Evolutionary conservation across 768 basidiomycete species (phyloP).

Genomic region (Mycena rebaudengoi): DNA sequence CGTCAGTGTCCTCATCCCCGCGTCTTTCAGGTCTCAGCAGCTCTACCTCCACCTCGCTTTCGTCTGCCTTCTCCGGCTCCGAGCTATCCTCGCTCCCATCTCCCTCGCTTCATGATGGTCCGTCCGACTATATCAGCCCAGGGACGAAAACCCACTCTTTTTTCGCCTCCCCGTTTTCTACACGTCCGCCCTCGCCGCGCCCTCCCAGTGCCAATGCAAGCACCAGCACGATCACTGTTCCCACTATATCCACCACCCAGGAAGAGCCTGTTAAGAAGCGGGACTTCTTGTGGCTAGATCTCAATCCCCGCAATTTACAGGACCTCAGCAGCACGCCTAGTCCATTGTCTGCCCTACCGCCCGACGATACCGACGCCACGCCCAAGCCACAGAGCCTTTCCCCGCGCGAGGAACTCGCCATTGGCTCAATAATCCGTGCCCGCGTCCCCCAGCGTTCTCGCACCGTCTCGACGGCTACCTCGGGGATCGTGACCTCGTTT

Average conservation of each 20-base stretch:
- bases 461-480: constrained; percentile 26
- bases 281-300: constrained; percentile 21
- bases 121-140: constrained; percentile 22
- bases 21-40: constrained; percentile 25
- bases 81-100: constrained; percentile 25
- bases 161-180: constrained; percentile 55
- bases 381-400: constrained; percentile 25
- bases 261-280: constrained; percentile 5
- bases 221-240: constrained; percentile 24
- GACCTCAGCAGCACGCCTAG: constrained; percentile 15
- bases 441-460: constrained; percentile 30
- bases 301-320: constrained; percentile 5
- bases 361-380: constrained; percentile 25
- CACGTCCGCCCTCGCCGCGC: constrained; percentile 45
- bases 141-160: constrained; percentile 57
- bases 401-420: constrained; percentile 24
- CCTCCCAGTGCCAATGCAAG: constrained; percentile 31
- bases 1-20: constrained; percentile 25
- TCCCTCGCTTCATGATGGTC: constrained; percentile 22
- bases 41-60: constrained; percentile 27
- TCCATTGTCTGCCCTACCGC: constrained; percentile 8
- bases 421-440: constrained; percentile 28
- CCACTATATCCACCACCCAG: constrained; percentile 21
- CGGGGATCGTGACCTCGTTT: constrained; percentile 33
- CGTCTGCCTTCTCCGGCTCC: constrained; percentile 26